Evolutionary conservation across 768 basidiomycete species (phyloP), one percentile per base, ranked within the genome.

Genomic region (Hortiboletus campestris): DNA sequence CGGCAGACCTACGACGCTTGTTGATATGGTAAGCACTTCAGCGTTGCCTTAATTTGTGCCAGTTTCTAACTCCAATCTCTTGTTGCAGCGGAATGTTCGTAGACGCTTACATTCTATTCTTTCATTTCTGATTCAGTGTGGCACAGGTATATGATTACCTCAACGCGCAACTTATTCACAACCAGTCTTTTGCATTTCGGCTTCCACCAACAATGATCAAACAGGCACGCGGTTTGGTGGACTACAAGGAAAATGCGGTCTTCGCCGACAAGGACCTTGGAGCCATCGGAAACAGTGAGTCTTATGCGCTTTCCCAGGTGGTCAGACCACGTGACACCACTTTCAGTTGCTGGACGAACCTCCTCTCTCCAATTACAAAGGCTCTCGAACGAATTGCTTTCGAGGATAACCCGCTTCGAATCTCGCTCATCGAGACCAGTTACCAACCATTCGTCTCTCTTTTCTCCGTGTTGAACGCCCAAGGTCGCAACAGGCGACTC

Each of bases 371-470:
- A 17, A 81, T 94, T 69, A 75, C 91, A 56, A 76, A 69, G 47
- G 81, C 89, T 28, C 80, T 94, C 48, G 82, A 90, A 67, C 84
- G 83, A 56, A 86, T 95, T 71, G 82, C 86, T 17, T 89, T 86
- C 75, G 84, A 86, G 55, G 83, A 80, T 56, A 86, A 90, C 73
- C 85, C 89, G 35, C 81, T 94, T 49, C 86, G 89, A 63, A 78
- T 94, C 68, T 76, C 88, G 69, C 74, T 92, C 57, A 77, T 90
- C 59, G 83, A 88, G 74, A 84, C 86, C 10, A 88, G 89, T 53
- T 94, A 93, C 75, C 91, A 93, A 71, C 85, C 91, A 6, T 90
- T 94, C 80, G 83, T 92, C 64, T 91, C 89, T 10, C 78, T 94
- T 66, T 88, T 95, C 80, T 82, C 84, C 63, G 83, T 88, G 74